phyloP scores from a whole-genome alignment of 371 early-diverging fungal genomes.

The Rhizopus sp. region DNA sequence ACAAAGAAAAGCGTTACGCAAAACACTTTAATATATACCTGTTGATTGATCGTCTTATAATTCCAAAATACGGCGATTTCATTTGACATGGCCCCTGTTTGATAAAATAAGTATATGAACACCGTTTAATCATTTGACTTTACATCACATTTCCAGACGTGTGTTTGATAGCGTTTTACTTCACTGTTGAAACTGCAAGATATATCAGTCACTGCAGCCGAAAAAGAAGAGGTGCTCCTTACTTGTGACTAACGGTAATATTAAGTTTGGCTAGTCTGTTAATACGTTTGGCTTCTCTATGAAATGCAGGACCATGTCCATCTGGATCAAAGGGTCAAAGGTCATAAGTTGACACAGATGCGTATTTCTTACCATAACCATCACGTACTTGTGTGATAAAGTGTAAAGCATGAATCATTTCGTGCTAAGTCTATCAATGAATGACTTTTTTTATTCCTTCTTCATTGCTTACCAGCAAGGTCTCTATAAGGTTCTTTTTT shows the following conservation, averaged over 20 bases:
- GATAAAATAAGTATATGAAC: constrained; percentile 4
- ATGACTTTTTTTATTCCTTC: neutral
- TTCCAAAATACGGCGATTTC: constrained; percentile 63
- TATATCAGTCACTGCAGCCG: neutral
- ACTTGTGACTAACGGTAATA: constrained; percentile 65
- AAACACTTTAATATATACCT: constrained; percentile 28
- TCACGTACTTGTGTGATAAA: constrained; percentile 56
- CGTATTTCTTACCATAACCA: constrained; percentile 35
- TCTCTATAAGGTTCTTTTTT: constrained; percentile 54
- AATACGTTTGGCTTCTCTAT: constrained; percentile 51
- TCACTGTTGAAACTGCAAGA: constrained; percentile 58
- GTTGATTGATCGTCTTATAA: constrained; percentile 67
- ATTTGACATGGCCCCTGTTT: constrained; percentile 54
- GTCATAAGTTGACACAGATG: neutral
- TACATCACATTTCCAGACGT: constrained; percentile 68
- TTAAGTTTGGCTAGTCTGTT: constrained; percentile 53
- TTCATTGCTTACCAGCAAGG: constrained; percentile 36
- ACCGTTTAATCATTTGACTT: neutral
- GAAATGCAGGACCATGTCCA: constrained; percentile 57
- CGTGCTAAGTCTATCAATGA: constrained; percentile 33
- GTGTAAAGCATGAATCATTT: constrained; percentile 64
- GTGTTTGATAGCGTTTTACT: constrained; percentile 61
- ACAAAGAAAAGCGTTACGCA: neutral
- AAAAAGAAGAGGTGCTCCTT: constrained; percentile 1
- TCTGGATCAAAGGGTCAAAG: constrained; percentile 19